Conservation (phyloP, 1,284 basidiomycete genomes). For the Malassezia restricta region DNA sequence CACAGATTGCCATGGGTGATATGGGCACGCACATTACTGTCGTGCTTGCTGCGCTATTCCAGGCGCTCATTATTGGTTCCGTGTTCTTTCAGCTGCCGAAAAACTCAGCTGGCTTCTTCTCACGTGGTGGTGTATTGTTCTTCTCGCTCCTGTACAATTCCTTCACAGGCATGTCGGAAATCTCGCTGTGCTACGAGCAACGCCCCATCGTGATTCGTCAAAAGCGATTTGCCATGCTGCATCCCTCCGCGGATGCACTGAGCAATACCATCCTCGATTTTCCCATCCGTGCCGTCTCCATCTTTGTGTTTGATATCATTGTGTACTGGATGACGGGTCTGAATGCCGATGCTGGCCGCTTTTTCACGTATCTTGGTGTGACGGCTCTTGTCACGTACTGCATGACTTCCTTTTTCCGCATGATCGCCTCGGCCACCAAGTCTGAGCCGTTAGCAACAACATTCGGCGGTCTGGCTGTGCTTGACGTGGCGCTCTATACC, state of each 20-base stretch:
- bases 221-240: conserved; percentile 48
- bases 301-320: conserved; percentile 52
- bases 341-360: conserved; percentile 48
- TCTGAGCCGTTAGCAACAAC: conserved; percentile 18
- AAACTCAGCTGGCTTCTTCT: conserved; percentile 30
- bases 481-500: conserved; percentile 56
- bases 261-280: conserved; percentile 62
- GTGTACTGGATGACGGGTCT: conserved; percentile 60
- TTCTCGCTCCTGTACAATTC: conserved; percentile 39
- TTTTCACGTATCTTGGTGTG: conserved; percentile 37
- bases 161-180: conserved; percentile 51
- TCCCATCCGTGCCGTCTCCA: conserved; percentile 55
- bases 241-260: conserved; percentile 49
- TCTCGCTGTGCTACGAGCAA: conserved; percentile 56
- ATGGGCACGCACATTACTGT: conserved; percentile 46
- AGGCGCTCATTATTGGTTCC: conserved; percentile 65
- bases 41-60: conserved; percentile 25
- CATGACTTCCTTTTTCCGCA: conserved; percentile 47
- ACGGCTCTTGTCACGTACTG: conserved; percentile 27
- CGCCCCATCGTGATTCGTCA: conserved; percentile 60
- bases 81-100: conserved; percentile 53
- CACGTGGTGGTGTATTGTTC: conserved; percentile 33
- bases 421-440: conserved; percentile 48
- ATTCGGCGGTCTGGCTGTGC: conserved; percentile 53
- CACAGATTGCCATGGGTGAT: conserved; percentile 57